Conservation (phyloP, 1,284 basidiomycete species). For the Malassezia psittaci region DNA sequence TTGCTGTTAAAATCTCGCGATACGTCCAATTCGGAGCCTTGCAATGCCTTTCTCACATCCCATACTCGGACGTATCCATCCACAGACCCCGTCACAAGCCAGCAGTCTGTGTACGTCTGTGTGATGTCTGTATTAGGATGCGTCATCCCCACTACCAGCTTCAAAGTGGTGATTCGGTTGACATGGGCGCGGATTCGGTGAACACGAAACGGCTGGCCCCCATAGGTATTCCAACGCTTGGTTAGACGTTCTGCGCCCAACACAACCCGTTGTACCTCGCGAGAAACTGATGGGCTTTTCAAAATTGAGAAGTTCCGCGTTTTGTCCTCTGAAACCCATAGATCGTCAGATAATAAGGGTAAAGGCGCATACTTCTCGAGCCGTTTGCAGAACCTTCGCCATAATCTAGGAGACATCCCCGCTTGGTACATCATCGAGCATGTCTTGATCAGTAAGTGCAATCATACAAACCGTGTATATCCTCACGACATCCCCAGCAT, state of each 20-base stretch:
- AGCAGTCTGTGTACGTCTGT: not conserved
- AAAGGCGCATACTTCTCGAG: not conserved
- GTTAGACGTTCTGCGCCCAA: constrained; percentile 1
- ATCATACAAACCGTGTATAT: constrained; percentile 1
- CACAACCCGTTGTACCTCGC: constrained; percentile 5
- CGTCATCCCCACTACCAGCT: constrained; percentile 10
- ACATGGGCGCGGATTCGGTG: constrained; percentile 19
- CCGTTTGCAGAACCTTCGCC: not conserved
- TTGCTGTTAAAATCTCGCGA: not conserved
- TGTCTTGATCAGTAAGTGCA: not conserved
- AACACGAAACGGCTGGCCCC: constrained; percentile 7
- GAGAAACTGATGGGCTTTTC: no score
- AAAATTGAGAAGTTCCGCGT: no score
- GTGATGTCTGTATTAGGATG: not conserved
- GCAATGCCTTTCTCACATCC: constrained; percentile 12
- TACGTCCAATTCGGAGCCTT: not conserved
- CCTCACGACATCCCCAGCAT: constrained; percentile 5
- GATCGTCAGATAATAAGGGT: not conserved
- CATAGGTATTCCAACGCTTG: constrained; percentile 6
- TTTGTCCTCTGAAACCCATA: no score
- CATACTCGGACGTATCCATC: constrained; percentile 21
- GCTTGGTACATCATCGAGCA: constrained; percentile 8
- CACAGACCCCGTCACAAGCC: constrained; percentile 21
- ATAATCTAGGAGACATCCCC: constrained; percentile 9
- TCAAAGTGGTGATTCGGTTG: constrained; percentile 22